Base-by-base conservation (phyloP, 1,284 basidiomycete genomes). In the Fomes fomentarius region DNA sequence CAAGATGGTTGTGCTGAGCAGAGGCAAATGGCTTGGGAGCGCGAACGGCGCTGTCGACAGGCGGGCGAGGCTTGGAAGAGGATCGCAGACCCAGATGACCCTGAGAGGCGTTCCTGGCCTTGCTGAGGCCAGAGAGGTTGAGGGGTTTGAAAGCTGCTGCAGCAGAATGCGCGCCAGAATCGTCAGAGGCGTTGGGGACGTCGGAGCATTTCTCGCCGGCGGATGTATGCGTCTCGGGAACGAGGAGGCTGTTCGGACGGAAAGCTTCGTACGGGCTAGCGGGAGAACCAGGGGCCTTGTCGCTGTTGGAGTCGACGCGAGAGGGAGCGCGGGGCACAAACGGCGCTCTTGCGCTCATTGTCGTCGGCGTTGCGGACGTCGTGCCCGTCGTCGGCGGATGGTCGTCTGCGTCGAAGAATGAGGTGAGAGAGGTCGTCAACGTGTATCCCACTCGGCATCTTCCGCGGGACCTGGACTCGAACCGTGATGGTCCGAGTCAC, bases 141-240 rank as follows among this genome's bases (percentile, higher is more conserved):
- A 70, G 61, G 44, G 68, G 68, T 43, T 66, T 69, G 56, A 66
- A 65, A 5, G 48, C 61, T 12, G 59, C 55, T 11, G 44, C 34
- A 46, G 57, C 53, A 38, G 34, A 12, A 12, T 39, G 28, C 33
- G 25, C 24, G 7, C 34, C 42, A 33, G 50, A 17, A 9, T 49
- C 21, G 15, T 30, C 35, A 25, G 40, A 26, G 25, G n/a, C 21
- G 12, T 34, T 31, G 7, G 38, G 10, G 26, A 11, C 28, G 8
- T 2, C 15, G 8, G 15, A 11, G 14, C 17, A 26, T 17, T n/a
- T 7, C 12, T 47, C 30, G 17, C 22, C 22, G 28, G n/a, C 33
- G n/a, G 31, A n/a, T 45, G 41, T 14, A 37, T 52, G 31, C 39
- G 51, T 17, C 35, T 53, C 54, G 15, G 24, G 21, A 34, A 41